Evolutionary conservation across 73 alveolate genomes (phyloP).

Genomic region (Symbiodinium natans): DNA sequence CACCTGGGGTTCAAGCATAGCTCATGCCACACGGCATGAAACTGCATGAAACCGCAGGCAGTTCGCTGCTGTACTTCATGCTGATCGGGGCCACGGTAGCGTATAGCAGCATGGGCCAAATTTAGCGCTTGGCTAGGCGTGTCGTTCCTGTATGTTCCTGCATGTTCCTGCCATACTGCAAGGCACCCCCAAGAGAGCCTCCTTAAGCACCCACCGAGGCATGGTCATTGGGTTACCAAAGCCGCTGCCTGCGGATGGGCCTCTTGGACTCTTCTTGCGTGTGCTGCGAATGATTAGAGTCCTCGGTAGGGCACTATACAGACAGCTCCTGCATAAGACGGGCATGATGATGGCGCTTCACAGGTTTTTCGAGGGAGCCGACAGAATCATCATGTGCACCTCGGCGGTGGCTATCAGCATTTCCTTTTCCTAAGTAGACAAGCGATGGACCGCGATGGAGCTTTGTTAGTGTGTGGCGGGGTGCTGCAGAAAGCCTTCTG

Average conservation of each 20-base stretch:
- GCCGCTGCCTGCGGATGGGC: neutral
- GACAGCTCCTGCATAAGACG: no score
- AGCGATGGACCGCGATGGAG: neutral
- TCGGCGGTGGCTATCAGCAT: no score
- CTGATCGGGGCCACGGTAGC: slow-evolving; percentile 37
- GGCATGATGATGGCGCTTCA: no score
- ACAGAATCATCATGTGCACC: neutral
- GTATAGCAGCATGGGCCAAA: slow-evolving; percentile 5
- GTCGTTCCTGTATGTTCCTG: neutral
- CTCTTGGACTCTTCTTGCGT: neutral
- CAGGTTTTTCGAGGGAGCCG: slow-evolving; percentile 32
- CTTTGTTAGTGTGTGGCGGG: neutral
- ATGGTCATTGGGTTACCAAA: neutral
- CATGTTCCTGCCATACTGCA: slow-evolving; percentile 8
- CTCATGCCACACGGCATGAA: no score
- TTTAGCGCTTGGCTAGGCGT: no score
- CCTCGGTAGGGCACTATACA: no score
- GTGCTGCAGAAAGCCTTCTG: neutral
- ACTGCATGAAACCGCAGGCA: no score
- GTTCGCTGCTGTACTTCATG: neutral
- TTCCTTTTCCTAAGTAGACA: no score
- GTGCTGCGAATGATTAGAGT: no score
- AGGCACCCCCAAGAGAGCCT: no score
- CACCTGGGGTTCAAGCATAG: neutral
- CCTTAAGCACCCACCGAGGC: neutral